Evolutionary conservation across 1,139 yeast genomes (phyloP), one percentile per base, ranked within the genome.

Genomic region (Nakaseomyces uthaithaninus): DNA sequence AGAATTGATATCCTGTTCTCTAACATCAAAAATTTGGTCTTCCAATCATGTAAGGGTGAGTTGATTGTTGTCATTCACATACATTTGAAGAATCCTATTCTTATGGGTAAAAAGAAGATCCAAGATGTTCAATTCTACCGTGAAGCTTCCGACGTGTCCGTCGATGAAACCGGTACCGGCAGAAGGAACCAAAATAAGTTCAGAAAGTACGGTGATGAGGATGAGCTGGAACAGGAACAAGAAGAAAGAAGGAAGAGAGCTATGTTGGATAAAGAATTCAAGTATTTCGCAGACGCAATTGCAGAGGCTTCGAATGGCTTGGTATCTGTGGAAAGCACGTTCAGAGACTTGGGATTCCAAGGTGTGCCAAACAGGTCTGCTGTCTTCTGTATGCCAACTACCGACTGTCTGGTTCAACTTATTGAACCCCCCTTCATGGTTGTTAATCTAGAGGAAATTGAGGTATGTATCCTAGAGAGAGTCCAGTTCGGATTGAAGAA

Each of bases 331-430:
- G 98, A 91, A 64, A 76, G 86, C 38, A 97, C 99, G 36, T 86
- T 91, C 68, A 75, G 96, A 60, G 98, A 93, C 58, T 73, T 93
- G 43, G 99, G 97, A 23, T 91, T 91, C 74, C 86, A 80, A 51
- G 99, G 98, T 73, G 98, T 91, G 16, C 98, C 98, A 27, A 84
- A 82, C 64, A 75, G 98, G 57, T 84, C 96, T 7, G 84, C 94
- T 15, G 96, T 91, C 18, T 78, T 83, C 57, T 81, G 95, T 73
- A 85, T 91, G 77, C 99, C 99, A 26, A 87, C 98, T 0, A 81
- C 97, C 55, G 97, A 91, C 62, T 91, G 97, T 69, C 73, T 91
- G 54, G 83, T 91, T 39, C 97, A 89, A 66, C 73, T 93, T 50
- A 77, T 89, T 46, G 98, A 91, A 59, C 94, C 95, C 6, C 98